These are phyloP conservation scores for Sporothrix mexicana DNA, from an alignment of 2,329 filamentous ascomycete species.

Conservation along the genomic window DNA sequence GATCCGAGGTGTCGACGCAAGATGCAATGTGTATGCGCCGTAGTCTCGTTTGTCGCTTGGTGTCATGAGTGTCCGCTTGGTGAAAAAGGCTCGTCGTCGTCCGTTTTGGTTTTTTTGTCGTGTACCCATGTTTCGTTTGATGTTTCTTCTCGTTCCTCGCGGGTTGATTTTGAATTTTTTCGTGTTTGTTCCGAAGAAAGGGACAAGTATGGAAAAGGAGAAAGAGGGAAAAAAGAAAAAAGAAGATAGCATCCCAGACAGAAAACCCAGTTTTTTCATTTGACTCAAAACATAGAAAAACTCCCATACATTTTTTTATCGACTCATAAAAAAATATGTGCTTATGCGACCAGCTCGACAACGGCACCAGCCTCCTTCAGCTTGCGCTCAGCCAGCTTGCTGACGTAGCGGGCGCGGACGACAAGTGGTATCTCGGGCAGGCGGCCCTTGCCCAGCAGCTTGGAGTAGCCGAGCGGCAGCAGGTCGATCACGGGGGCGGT, in stretches of 20 bases:
- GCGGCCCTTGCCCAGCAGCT: conserved; percentile 98
- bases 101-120: background rate
- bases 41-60: conserved; percentile 2
- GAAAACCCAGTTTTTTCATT: too few relatives aligned
- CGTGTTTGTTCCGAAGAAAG: background rate
- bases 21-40: background rate
- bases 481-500: conserved; percentile 98
- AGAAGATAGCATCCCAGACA: too few relatives aligned
- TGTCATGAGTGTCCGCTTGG: conserved; percentile 4
- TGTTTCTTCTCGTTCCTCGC: background rate
- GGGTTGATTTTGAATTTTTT: background rate
- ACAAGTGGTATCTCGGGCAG: conserved; percentile 92
- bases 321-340: conserved; percentile 12
- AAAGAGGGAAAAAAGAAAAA: background rate
- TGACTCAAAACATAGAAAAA: conserved; percentile 11
- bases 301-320: conserved; percentile 13
- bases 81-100: background rate
- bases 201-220: background rate
- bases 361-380: conserved; percentile 98
- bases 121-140: background rate
- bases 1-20: conserved; percentile 4
- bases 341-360: conserved; percentile 90
- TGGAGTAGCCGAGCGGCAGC: conserved; percentile 95
- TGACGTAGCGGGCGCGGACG: conserved; percentile 93
- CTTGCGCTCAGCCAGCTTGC: conserved; percentile 96